These are phyloP conservation scores for Rubia balearica DNA, from an alignment of 305 asterid genomes.

Conservation along the genomic window DNA sequence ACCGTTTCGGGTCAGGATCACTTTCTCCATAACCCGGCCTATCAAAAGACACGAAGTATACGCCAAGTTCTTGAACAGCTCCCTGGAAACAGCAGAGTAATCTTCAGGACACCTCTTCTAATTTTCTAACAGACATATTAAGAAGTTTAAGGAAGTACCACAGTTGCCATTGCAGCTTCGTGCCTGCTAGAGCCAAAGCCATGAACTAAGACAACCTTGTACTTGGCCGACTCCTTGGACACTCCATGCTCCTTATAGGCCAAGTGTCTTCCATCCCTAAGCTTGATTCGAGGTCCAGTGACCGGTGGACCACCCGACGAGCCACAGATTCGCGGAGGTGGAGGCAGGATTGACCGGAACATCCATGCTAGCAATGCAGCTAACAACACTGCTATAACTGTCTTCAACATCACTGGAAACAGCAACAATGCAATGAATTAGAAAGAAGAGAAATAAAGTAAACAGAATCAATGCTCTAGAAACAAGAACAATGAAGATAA, in stretches of 20 bases:
- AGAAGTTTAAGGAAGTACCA: slow-evolving; percentile 32
- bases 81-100: slow-evolving; percentile 29
- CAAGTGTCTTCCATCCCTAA: slow-evolving; percentile 71
- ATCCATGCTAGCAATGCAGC: slow-evolving; percentile 53
- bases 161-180: slow-evolving; percentile 40
- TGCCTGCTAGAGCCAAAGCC: slow-evolving; percentile 53
- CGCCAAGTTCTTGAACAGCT: slow-evolving; percentile 42
- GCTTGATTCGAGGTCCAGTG: slow-evolving; percentile 58
- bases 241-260: slow-evolving; percentile 78
- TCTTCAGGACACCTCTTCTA: background rate
- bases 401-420: slow-evolving; percentile 51
- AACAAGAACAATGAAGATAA: background rate
- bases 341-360: slow-evolving; percentile 46
- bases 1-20: slow-evolving; percentile 47
- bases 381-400: slow-evolving; percentile 34
- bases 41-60: slow-evolving; percentile 44
- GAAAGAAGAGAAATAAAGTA: background rate
- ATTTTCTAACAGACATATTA: slow-evolving; percentile 1
- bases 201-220: slow-evolving; percentile 54
- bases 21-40: slow-evolving; percentile 61
- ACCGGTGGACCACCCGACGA: slow-evolving; percentile 48
- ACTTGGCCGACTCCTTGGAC: slow-evolving; percentile 50
- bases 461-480: background rate
- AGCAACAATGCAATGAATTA: background rate
- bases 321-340: slow-evolving; percentile 55